Base-by-base conservation (phyloP, 208 protist species). In the Vickermania ingenoplastis region DNA sequence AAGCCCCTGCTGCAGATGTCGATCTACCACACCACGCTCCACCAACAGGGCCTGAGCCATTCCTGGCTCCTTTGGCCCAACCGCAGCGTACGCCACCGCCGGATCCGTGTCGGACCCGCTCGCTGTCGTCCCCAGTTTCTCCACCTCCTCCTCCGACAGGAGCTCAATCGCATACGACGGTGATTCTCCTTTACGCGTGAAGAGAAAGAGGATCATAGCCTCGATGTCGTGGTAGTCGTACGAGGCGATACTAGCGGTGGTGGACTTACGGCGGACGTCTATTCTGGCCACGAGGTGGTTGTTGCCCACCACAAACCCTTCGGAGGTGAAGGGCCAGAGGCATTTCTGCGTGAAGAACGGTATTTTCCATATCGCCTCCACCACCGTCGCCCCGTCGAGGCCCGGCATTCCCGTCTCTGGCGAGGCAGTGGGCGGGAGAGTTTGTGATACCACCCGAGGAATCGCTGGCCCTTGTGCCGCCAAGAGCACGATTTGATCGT, bases 271-370 rank as follows among this genome's bases (percentile, higher is more conserved):
- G 36, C 36, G 36, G 21, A 68, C 50, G 36, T 94, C 87, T 14
- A 94, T 45, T 3, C 81, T 71, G 1, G 75, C 28, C 5, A 86
- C 69, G 45, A 85, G 21, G 27, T 77, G 36, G 21, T 59, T 68
- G 70, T 71, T 67, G 50, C 77, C 75, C 29, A 79, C 59, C 31
- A 71, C 53, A 69, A 91, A 88, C 21, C 83, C 74, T 7, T 48
- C 50, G 13, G 82, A 90, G 45, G 81, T 83, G 70, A 70, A 94
- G 48, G 87, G 87, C 63, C 77, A 83, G 23, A 91, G 57, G 61
- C 89, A 79, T 65, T 87, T 77, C 45, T 70, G 45, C 26, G 62
- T 62, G 41, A 91, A 24, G n/a, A 66, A 69, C 3, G 83, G 86
- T 21, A 93, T 65, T 0, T 59, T 83, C 83, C 86, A 93, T 57